Evolutionary conservation across 1,284 basidiomycete genomes (phyloP).

Genomic region (Peniophora sp.): DNA sequence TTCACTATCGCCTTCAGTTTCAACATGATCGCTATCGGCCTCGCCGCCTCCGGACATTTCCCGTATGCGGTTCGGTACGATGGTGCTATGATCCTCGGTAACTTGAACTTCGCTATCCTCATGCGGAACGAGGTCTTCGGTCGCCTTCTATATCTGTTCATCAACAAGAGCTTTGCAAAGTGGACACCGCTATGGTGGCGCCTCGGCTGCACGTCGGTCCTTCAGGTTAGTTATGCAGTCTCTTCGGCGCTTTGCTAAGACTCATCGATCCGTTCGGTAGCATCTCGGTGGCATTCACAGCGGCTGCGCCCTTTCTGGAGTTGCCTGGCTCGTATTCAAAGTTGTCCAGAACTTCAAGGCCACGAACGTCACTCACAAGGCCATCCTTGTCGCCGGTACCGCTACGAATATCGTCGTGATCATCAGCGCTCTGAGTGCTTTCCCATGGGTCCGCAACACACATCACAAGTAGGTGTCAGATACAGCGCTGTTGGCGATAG

Average conservation of each 20-base stretch:
- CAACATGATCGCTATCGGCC: constrained; percentile 51
- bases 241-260: not conserved
- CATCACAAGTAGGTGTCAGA: constrained; percentile 63
- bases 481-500: not conserved
- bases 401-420: constrained; percentile 47
- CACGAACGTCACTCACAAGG: constrained; percentile 38
- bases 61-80: constrained; percentile 51
- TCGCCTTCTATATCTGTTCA: constrained; percentile 39
- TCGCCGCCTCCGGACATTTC: constrained; percentile 60
- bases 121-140: constrained; percentile 55
- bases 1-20: constrained; percentile 50
- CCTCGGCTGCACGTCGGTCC: constrained; percentile 59
- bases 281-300: constrained; percentile 73
- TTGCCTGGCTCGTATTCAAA: constrained; percentile 57
- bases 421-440: constrained; percentile 49
- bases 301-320: constrained; percentile 61
- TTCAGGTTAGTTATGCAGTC: constrained; percentile 37
- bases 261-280: constrained; percentile 21
- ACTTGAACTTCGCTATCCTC: constrained; percentile 43
- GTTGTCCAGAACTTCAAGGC: constrained; percentile 45
- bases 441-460: constrained; percentile 68
- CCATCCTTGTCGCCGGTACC: constrained; percentile 51
- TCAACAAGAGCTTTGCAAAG: constrained; percentile 54
- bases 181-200: constrained; percentile 69
- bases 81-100: constrained; percentile 53